Percentiles rank a stretch among this genome's conserved stretches.
These are phyloP conservation scores for Bimuria novae-zelandiae DNA, from an alignment of 2,329 filamentous ascomycete species.

Conservation along the genomic window DNA sequence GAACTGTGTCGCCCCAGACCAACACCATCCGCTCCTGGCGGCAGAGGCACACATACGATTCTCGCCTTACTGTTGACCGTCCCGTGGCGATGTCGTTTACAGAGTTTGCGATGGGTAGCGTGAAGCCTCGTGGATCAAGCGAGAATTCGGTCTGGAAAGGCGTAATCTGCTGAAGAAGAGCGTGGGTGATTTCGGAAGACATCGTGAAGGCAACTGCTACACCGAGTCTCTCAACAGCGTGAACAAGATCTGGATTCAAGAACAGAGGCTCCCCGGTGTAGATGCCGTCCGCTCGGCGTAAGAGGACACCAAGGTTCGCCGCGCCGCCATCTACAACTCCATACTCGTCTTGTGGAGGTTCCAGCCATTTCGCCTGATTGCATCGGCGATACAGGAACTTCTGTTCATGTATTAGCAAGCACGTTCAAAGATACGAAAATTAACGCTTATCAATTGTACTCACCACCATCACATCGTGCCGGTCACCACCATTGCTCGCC, in stretches of 20 bases:
- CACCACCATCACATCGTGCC: constrained; percentile 30
- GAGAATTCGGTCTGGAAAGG: constrained; percentile 51
- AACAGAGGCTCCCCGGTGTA: constrained; percentile 62
- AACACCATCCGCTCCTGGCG: constrained; percentile 71
- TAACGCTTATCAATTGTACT: not conserved
- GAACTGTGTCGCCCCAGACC: constrained; percentile 79
- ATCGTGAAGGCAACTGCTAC: constrained; percentile 56
- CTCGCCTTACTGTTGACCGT: constrained; percentile 60
- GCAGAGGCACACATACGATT: constrained; percentile 81
- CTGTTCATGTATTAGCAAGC: constrained; percentile 15
- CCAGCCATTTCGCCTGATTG: constrained; percentile 33
- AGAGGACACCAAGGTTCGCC: constrained; percentile 61
- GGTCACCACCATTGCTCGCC: constrained; percentile 25
- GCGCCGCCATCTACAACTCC: constrained; percentile 27
- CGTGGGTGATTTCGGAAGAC: constrained; percentile 53
- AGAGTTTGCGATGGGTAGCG: constrained; percentile 53
- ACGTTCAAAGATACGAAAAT: not conserved
- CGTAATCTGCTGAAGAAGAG: constrained; percentile 48
- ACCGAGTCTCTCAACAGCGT: constrained; percentile 51
- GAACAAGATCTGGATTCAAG: constrained; percentile 46
- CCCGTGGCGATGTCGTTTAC: constrained; percentile 45
- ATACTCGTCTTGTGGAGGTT: constrained; percentile 33
- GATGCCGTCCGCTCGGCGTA: constrained; percentile 68
- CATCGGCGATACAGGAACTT: constrained; percentile 29
- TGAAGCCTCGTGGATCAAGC: constrained; percentile 44